Conservation (phyloP, 106 monocot genomes). For the Gastrodia elata region DNA sequence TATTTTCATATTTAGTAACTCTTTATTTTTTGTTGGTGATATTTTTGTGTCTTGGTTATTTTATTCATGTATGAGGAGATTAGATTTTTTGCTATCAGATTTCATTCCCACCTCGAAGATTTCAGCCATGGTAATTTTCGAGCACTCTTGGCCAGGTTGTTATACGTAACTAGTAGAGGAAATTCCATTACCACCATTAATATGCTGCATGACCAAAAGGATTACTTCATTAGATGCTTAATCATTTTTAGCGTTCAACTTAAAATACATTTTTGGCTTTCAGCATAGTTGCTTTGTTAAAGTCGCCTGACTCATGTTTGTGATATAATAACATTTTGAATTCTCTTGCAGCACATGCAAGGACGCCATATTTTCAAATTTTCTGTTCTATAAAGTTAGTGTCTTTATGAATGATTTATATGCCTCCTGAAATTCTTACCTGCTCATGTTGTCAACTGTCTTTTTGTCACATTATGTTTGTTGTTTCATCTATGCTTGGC, state of each 20-base stretch:
- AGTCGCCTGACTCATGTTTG: not conserved
- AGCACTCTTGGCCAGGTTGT: no score
- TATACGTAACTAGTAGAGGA: not conserved
- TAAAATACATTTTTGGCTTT: not conserved
- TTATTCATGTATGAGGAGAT: no score
- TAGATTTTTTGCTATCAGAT: no score
- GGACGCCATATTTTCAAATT: not conserved
- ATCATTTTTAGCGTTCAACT: not conserved
- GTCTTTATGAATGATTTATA: not conserved
- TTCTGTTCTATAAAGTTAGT: not conserved
- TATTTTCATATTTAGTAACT: no score
- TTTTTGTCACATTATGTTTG: not conserved
- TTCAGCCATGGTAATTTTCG: no score
- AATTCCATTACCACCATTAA: not conserved
- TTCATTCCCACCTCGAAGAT: no score
- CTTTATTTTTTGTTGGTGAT: no score
- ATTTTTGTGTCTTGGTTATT: no score
- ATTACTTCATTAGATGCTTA: not conserved
- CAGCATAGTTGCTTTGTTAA: not conserved
- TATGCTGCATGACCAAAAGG: not conserved
- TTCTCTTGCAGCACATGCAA: not conserved
- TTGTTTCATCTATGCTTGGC: not conserved
- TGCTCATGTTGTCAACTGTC: not conserved
- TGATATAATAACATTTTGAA: not conserved
- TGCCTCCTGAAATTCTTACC: not conserved